Percentiles rank a stretch among this genome's conserved stretches.
These are phyloP conservation scores for Phytophthora colocasiae DNA, from an alignment of 352 stramenopile genomes.

Conservation along the genomic window DNA sequence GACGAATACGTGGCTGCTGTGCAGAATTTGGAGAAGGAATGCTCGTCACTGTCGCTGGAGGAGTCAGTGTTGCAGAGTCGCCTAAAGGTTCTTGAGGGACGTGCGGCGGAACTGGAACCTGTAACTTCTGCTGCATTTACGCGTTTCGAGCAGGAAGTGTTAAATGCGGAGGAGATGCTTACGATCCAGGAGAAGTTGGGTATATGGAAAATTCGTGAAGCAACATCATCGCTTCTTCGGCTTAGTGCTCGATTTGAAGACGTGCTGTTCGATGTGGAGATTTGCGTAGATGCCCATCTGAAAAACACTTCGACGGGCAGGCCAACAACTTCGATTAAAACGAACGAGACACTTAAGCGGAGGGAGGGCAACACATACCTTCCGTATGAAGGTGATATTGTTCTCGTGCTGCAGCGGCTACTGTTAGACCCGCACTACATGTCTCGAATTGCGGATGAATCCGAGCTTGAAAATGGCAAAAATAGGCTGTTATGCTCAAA, in stretches of 20 bases:
- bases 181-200: constrained; percentile 60
- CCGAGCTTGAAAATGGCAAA: constrained; percentile 26
- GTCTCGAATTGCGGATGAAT: constrained; percentile 38
- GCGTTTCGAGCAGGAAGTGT: constrained; percentile 46
- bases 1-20: constrained; percentile 70
- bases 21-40: constrained; percentile 62
- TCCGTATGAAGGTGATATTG: constrained; percentile 50
- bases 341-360: constrained; percentile 41
- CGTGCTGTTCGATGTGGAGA: constrained; percentile 51
- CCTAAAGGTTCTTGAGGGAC: constrained; percentile 61
- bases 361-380: constrained; percentile 46
- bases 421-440: constrained; percentile 54
- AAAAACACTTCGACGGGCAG: constrained; percentile 13
- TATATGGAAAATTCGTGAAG: constrained; percentile 56
- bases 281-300: constrained; percentile 49
- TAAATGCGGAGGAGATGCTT: constrained; percentile 60
- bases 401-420: constrained; percentile 56
- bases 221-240: constrained; percentile 53
- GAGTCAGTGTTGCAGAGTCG: constrained; percentile 70
- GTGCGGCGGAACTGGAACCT: constrained; percentile 54
- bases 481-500: constrained; percentile 43
- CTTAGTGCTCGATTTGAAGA: constrained; percentile 59
- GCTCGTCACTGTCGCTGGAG: constrained; percentile 68
- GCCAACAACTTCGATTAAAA: constrained; percentile 36
- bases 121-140: constrained; percentile 40